Evolutionary conservation across 2,329 filamentous ascomycete genomes (phyloP), one percentile per base, ranked within the genome.

Genomic region (Monascus ruber): DNA sequence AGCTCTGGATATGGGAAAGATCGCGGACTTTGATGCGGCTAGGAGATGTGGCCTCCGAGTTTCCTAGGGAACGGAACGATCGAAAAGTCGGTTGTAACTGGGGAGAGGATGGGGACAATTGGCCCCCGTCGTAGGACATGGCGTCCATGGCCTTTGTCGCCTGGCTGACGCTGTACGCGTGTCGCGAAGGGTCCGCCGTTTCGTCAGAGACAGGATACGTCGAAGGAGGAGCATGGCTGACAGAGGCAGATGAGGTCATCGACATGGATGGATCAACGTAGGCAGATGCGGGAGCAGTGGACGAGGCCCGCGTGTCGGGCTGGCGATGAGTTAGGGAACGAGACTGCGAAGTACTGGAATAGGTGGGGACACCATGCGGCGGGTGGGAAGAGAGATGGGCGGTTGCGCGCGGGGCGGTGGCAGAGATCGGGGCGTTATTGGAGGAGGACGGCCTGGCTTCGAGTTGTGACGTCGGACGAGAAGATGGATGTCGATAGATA

Each of bases 1-100:
- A 82, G 56, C 77, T 86, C 58, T 91, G 85, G 45, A 98, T 89
- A 56, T 98, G 91, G 33, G 82, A 83, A 36, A 98, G 71, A 60
- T 94, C 87, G 53, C 84, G 83, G 33, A 98, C 80, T 57, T 84
- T 83, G 55, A 96, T 84, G 42, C 74, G 70, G 45, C 66, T 71
- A 31, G 76, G 73, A 26, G 75, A 71, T 38, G 58, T 62, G 24
- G 51, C 59, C 46, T 62, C 59, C 1, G 66, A 70, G 4, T 56
- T 60, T 8, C 54, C 60, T 2, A 69, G 49, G 2, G 67, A 69
- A 37, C 60, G 53, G 37, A 64, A 62, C 4, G 68, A 69, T 32
- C 57, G 58, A 34, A 61, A 53, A n/a, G 66, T 68, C 11, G 67
- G 68, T 42, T 61, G 63, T 40, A 70, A 45, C 39, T 63, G 61